Evolutionary conservation across 2,329 filamentous ascomycete genomes (phyloP), one percentile per base, ranked within the genome.

Genomic region (Penicillium concentricum): DNA sequence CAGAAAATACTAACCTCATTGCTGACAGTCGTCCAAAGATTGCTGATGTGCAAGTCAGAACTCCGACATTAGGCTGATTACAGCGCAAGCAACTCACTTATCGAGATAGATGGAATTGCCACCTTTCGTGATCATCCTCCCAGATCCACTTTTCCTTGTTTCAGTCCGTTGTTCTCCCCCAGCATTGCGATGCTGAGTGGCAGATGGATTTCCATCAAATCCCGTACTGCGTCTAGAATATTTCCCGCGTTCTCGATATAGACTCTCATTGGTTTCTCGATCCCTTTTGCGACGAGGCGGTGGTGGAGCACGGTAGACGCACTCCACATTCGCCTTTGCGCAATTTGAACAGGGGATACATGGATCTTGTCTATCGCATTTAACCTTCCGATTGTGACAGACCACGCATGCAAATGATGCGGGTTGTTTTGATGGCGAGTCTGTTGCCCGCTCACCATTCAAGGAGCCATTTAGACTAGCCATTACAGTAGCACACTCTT

Each of bases 311-410:
- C 64, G 63, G 43, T 69, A 78, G 24, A 69, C 65, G 58, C 76
- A 78, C 58, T 74, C 66, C 18, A 64, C 65, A 18, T 64, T 59
- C 2, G 76, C 67, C 57, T 76, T 80, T 38, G 65, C 54, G 51
- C 79, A 81, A 58, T 80, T 81, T 8, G 74, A 74, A 53, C 79
- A 81, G 1, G 78, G 78, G 1, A 72, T 74, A 54, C 78, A 81
- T 0, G 77, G 77, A 1, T 67, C 63, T 15, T 59, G 59, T 42
- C 72, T 72, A 59, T 81, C 73, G 59, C 78, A 81, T 50, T 72
- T 78, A 52, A 78, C 71, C 58, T 78, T 78, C 22, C 76, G 69
- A 26, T 72, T 71, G 38, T 74, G 68, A 57, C 76, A 78, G 2
- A 68, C 60, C 43, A 74, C 59, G 57, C 76, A 78, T 35, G 70